Evolutionary conservation across 129 eudicot species (phyloP).

Genomic region (Calendula officinalis): DNA sequence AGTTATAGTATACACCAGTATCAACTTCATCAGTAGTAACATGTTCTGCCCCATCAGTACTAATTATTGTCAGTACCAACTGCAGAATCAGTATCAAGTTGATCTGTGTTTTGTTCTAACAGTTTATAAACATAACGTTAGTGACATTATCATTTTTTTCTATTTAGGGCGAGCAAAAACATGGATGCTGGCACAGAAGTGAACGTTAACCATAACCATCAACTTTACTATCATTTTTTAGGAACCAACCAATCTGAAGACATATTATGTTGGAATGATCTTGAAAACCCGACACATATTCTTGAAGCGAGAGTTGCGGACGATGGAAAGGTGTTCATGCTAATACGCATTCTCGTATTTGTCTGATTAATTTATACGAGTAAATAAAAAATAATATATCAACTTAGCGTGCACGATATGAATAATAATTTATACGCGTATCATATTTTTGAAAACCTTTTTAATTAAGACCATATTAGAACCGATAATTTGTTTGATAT

Average conservation of each 20-base stretch:
- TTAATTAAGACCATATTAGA: too few species aligned
- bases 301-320: constrained; percentile 60
- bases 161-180: constrained; percentile 54
- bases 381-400: too few species aligned
- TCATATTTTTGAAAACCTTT: too few species aligned
- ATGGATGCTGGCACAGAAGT: constrained; percentile 90
- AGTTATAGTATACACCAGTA: too few species aligned
- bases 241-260: constrained; percentile 90
- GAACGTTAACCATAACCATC: constrained; percentile 58
- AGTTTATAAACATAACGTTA: neutral
- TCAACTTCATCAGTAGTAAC: too few species aligned
- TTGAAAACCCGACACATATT: constrained; percentile 57
- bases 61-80: too few species aligned
- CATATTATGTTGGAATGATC: constrained; percentile 79
- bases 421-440: too few species aligned
- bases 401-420: too few species aligned
- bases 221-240: constrained; percentile 69
- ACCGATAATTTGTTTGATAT: neutral
- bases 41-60: too few species aligned
- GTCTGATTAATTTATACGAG: too few species aligned
- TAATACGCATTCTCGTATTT: neutral
- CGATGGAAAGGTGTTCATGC: constrained; percentile 69
- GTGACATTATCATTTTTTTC: constrained; percentile 19
- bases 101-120: too few species aligned
- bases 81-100: too few species aligned